Evolutionary conservation across 345 rosid species (phyloP).

Genomic region (Populus davidiana): DNA sequence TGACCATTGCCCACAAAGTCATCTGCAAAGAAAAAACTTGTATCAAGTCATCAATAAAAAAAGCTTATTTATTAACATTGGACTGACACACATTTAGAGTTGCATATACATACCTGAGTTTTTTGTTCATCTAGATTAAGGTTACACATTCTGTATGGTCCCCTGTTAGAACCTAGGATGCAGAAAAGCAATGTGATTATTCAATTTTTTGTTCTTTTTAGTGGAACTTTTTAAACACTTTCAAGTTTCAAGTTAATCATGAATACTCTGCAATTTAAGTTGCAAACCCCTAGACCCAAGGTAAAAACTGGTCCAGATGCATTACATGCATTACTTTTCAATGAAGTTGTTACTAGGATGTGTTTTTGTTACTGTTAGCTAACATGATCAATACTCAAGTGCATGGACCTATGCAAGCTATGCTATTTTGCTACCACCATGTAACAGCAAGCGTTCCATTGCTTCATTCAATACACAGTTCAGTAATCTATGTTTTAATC

Average conservation of each 20-base stretch:
- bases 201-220: background rate
- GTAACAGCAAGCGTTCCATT: slow-evolving; percentile 11
- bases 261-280: background rate
- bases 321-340: background rate
- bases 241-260: background rate
- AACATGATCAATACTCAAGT: background rate
- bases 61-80: background rate
- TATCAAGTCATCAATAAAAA: background rate
- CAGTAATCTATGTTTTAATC: background rate
- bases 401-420: background rate
- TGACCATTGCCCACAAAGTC: slow-evolving; percentile 92
- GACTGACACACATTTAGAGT: background rate
- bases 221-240: background rate
- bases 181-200: slow-evolving; percentile 18
- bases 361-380: background rate
- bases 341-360: background rate
- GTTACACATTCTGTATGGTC: slow-evolving; percentile 70
- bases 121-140: slow-evolving; percentile 65
- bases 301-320: background rate
- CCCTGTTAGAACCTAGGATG: slow-evolving; percentile 55
- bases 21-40: slow-evolving; percentile 44
- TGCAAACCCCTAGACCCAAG: background rate
- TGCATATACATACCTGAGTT: slow-evolving; percentile 58
- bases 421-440: background rate
- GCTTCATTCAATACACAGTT: background rate